These are phyloP conservation scores for Onygenales sp. DNA, from an alignment of 2,329 filamentous ascomycete genomes.

Conservation along the genomic window DNA sequence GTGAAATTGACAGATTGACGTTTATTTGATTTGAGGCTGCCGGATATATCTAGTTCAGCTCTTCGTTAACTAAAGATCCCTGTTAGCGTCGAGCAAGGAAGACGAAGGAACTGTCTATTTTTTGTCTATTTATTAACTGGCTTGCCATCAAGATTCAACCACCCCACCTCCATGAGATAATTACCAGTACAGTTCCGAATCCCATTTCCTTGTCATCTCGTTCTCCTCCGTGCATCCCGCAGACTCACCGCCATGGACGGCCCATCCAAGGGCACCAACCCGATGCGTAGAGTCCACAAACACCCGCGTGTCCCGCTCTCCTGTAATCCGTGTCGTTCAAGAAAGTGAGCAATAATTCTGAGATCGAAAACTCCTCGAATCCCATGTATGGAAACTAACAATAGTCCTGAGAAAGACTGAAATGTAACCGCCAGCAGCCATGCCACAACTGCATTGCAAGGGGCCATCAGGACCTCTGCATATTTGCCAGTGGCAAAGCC, in stretches of 20 bases:
- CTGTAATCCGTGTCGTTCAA: background rate
- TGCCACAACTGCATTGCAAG: background rate
- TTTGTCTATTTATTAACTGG: too few relatives aligned
- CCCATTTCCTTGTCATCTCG: too few relatives aligned
- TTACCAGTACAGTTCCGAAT: too few relatives aligned
- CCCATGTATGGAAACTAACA: background rate
- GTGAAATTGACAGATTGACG: too few relatives aligned
- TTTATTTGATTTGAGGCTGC: too few relatives aligned
- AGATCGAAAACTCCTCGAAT: background rate
- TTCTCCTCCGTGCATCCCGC: too few relatives aligned
- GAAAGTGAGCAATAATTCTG: background rate
- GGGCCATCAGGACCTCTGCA: background rate
- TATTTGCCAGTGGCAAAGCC: background rate
- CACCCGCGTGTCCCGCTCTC: background rate
- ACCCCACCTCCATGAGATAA: too few relatives aligned
- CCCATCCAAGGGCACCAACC: background rate
- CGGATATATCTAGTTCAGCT: too few relatives aligned
- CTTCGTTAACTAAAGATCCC: too few relatives aligned
- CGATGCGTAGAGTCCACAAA: background rate
- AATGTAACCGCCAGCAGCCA: slow-evolving; percentile 4
- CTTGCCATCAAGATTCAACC: too few relatives aligned
- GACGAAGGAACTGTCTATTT: too few relatives aligned
- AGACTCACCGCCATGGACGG: background rate
- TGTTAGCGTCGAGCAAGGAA: too few relatives aligned
- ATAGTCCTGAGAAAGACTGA: background rate